A percentile compares a stretch with the other conserved stretches of the same genome.
Evolutionary conservation across 225 moss, liverwort and hornwort genomes (phyloP).

Genomic region (Antitrichia curtipendula): DNA sequence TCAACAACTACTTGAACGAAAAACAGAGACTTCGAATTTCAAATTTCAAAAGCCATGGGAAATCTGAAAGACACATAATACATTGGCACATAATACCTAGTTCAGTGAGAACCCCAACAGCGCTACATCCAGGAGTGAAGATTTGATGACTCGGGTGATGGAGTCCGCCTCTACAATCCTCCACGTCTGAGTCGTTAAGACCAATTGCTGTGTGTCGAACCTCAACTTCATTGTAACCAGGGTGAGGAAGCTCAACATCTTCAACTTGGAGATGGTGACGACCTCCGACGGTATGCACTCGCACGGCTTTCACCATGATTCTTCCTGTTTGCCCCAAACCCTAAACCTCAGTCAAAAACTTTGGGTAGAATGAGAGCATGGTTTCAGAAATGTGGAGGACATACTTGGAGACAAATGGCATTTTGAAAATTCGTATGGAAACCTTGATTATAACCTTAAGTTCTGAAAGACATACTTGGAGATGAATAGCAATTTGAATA

Average conservation of each 20-base stretch:
- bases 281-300: constrained; percentile 26
- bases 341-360: background rate
- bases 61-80: background rate
- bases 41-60: background rate
- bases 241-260: constrained; percentile 20
- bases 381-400: background rate
- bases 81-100: background rate
- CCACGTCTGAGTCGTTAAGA: constrained; percentile 11
- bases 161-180: constrained; percentile 4
- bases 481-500: background rate
- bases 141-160: constrained; percentile 5
- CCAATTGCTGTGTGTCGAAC: constrained; percentile 32
- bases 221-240: constrained; percentile 24
- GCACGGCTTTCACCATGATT: constrained; percentile 37
- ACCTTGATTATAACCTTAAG: background rate
- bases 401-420: background rate
- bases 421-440: background rate
- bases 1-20: background rate
- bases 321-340: background rate
- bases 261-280: constrained; percentile 25
- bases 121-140: constrained; percentile 23
- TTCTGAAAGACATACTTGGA: background rate
- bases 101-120: constrained; percentile 39
- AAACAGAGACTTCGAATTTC: background rate
- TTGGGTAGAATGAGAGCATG: background rate